Evolutionary conservation across 2,329 filamentous ascomycete species (phyloP).

Genomic region (Fusarium sp.): DNA sequence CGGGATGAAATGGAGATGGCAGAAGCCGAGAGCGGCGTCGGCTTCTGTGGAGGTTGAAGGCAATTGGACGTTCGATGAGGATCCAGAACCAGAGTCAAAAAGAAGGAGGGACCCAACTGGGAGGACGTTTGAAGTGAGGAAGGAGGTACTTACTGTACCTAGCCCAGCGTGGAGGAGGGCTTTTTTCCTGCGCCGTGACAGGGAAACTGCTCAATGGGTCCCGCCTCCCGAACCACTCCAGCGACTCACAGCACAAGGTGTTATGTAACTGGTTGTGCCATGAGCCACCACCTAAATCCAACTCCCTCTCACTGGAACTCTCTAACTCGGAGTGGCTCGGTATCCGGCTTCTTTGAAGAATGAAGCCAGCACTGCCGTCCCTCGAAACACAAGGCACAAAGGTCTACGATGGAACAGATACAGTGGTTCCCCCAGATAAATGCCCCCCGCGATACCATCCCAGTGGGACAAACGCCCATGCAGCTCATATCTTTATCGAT

Average conservation of each 20-base stretch:
- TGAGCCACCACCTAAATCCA: constrained; percentile 31
- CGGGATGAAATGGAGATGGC: background rate
- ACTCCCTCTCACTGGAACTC: constrained; percentile 9
- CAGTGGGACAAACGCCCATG: constrained; percentile 5
- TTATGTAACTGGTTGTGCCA: constrained; percentile 34
- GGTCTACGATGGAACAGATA: constrained; percentile 5
- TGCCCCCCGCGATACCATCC: background rate
- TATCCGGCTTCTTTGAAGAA: constrained; percentile 8
- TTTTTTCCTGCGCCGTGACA: constrained; percentile 8
- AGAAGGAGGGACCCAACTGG: constrained; percentile 5
- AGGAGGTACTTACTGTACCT: background rate
- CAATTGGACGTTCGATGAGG: background rate
- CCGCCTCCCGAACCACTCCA: constrained; percentile 22
- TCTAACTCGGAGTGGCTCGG: constrained; percentile 26
- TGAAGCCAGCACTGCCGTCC: background rate
- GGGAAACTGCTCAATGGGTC: constrained; percentile 15
- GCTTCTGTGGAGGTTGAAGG: constrained; percentile 16
- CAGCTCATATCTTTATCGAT: constrained; percentile 25
- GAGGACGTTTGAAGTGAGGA: constrained; percentile 18
- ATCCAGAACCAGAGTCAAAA: constrained; percentile 5
- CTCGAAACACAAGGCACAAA: constrained; percentile 1
- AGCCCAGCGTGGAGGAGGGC: constrained; percentile 17
- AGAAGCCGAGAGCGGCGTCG: constrained; percentile 6
- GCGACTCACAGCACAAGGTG: constrained; percentile 34
- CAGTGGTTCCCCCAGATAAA: background rate